Base-by-base conservation (phyloP, 169 alveolate species). In the Neospora caninum region DNA sequence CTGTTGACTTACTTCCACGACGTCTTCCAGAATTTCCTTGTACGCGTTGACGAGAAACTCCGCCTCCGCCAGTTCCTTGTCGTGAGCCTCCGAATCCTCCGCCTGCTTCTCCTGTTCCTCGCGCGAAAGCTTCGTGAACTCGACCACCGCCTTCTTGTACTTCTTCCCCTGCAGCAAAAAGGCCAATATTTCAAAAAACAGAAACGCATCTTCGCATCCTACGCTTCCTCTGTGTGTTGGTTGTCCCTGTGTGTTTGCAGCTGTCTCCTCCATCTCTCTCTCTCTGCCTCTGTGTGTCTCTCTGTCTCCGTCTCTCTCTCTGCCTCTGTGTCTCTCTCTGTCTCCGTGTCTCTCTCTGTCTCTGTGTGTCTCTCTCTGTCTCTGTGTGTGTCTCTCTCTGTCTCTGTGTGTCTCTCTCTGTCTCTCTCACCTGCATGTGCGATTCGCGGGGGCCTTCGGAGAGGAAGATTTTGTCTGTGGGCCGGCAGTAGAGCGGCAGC, bases 21-120 rank as follows among this genome's bases (percentile, higher is more conserved):
- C 97, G 70, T 97, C 98, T 82, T 96, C 97, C 80, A 98, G 95
- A 36, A 96, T 88, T 69, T 97, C 99, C 91, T 97, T 96, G 94
- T 97, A 97, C 93, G 96, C 94, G 36, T 96, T 92, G 54, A 98
- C 96, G 69, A 96, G 96, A 91, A 95, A 96, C 95, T 99, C 99
- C 31, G 96, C 92, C 67, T 95, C 94, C 31, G 99, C 99, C 41
- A 98, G 95, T 70, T 94, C 91, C 86, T 96, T 97, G 53, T 97
- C 97, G 38, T 96, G 91, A 39, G 96, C 97, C 91, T 97, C 94
- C 78, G 96, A 95, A 87, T 97, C 95, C 88, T 95, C 97, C 92
- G 86, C 89, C 39, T 96, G 94, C 88, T 96, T 93, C 82, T 73
- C 95, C 86, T 96, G 97, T 97, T 27, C 99, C 93, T 94, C 98